phyloP scores from a whole-genome alignment of 1,139 yeast genomes.

The Kurtzmaniella quercitrusa region DNA sequence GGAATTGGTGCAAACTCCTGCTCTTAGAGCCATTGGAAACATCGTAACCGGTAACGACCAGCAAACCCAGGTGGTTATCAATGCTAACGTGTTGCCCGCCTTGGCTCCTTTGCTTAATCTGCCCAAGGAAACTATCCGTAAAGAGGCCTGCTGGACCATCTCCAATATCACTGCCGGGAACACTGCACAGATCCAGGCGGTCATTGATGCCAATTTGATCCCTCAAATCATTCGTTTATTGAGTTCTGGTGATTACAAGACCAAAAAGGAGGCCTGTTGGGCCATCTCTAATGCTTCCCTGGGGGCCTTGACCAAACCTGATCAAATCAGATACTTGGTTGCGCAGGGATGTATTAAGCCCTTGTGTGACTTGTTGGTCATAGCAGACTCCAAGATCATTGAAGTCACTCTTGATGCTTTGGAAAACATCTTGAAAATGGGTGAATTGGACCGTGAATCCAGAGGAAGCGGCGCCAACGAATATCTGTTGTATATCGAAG shows the following conservation, averaged over 20 bases:
- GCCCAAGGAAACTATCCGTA: constrained; percentile 86
- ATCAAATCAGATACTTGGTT: constrained; percentile 88
- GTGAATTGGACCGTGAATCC: constrained; percentile 85
- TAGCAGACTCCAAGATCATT: constrained; percentile 86
- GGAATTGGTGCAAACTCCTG: constrained; percentile 92
- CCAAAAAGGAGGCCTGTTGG: constrained; percentile 99
- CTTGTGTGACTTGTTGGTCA: constrained; percentile 81
- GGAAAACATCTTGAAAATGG: constrained; percentile 89
- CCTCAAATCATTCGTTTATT: constrained; percentile 88
- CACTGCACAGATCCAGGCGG: constrained; percentile 92
- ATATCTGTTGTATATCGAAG: constrained; percentile 89
- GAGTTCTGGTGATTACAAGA: constrained; percentile 84
- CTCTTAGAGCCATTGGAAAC: constrained; percentile 94
- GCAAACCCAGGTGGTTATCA: constrained; percentile 93
- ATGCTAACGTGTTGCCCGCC: constrained; percentile 87
- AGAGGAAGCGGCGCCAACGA: constrained; percentile 68
- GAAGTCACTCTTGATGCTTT: constrained; percentile 95
- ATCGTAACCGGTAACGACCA: constrained; percentile 95
- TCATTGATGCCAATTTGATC: constrained; percentile 87
- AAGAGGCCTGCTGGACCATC: constrained; percentile 98
- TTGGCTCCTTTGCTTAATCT: constrained; percentile 76
- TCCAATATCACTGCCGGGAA: constrained; percentile 98
- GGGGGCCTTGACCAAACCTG: constrained; percentile 90
- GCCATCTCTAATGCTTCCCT: constrained; percentile 97
- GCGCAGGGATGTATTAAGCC: constrained; percentile 97